These are phyloP conservation scores for Sparassis latifolia DNA, from an alignment of 1,284 basidiomycete genomes.

Conservation along the genomic window DNA sequence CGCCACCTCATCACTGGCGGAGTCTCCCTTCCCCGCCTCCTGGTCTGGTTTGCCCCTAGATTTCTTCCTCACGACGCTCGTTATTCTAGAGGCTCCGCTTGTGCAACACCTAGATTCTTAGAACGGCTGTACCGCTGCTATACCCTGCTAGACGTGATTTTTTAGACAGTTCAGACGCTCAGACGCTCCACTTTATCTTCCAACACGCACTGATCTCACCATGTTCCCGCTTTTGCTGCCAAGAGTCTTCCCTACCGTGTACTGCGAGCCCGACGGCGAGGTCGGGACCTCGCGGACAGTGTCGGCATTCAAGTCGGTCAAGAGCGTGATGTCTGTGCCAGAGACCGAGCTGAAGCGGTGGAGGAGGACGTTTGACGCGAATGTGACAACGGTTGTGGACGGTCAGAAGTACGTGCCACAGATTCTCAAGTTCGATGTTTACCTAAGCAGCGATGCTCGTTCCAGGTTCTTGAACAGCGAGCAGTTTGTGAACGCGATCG, in stretches of 20 bases:
- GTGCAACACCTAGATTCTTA: slow-evolving; percentile 11
- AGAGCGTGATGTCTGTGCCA: slow-evolving; percentile 62
- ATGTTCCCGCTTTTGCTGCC: slow-evolving; percentile 27
- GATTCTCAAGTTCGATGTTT: not conserved
- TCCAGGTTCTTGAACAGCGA: slow-evolving; percentile 73
- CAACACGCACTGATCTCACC: not conserved
- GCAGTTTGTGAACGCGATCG: slow-evolving; percentile 90
- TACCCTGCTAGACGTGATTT: slow-evolving; percentile 10
- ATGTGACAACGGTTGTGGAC: slow-evolving; percentile 64
- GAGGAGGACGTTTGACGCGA: slow-evolving; percentile 79
- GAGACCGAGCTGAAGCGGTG: slow-evolving; percentile 83
- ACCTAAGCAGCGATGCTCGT: not conserved
- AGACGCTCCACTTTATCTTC: not conserved
- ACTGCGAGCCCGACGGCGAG: slow-evolving; percentile 36
- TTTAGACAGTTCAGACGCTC: slow-evolving; percentile 7
- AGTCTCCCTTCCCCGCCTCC: too few relatives aligned
- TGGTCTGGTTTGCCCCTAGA: too few relatives aligned
- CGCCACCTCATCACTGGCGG: slow-evolving; percentile 18
- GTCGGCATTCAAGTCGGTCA: slow-evolving; percentile 57
- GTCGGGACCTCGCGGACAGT: slow-evolving; percentile 32
- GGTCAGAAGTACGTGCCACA: slow-evolving; percentile 69
- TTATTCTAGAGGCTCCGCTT: slow-evolving; percentile 14
- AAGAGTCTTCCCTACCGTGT: slow-evolving; percentile 40
- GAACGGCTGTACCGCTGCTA: slow-evolving; percentile 13
- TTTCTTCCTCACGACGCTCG: slow-evolving; percentile 3